A percentile compares a stretch with the other conserved stretches of the same genome.
These are phyloP conservation scores for Rosa lucieae DNA, from an alignment of 306 rosid species.

Conservation along the genomic window DNA sequence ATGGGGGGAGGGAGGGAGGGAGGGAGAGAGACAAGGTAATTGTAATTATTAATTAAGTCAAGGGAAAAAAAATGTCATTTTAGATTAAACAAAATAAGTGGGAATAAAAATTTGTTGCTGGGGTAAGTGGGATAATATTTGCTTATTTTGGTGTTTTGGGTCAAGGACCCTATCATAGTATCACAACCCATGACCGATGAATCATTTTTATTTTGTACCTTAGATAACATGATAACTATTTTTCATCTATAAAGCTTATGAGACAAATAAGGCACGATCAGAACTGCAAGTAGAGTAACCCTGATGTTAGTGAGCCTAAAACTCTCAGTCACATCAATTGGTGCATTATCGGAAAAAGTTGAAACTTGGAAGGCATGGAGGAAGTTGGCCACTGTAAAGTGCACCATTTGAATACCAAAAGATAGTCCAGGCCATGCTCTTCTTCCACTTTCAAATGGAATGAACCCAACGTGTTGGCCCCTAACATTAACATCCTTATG, in stretches of 20 bases:
- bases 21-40: too few species aligned
- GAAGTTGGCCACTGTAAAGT: slow-evolving; percentile 23
- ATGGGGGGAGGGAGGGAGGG: too few species aligned
- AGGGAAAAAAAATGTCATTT: too few species aligned
- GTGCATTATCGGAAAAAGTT: background rate
- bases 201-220: too few species aligned
- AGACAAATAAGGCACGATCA: slow-evolving; percentile 15
- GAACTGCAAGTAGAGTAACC: slow-evolving; percentile 17
- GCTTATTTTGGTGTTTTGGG: too few species aligned
- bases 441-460: slow-evolving; percentile 45
- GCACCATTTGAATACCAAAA: slow-evolving; percentile 20
- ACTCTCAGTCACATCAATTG: slow-evolving; percentile 32
- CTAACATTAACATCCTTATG: slow-evolving; percentile 21
- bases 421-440: slow-evolving; percentile 35
- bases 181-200: too few species aligned
- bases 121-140: too few species aligned
- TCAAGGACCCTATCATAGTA: too few species aligned
- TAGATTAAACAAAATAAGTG: too few species aligned
- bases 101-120: too few species aligned
- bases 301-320: slow-evolving; percentile 23
- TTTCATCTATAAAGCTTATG: slow-evolving; percentile 2
- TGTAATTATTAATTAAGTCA: too few species aligned
- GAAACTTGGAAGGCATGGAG: slow-evolving; percentile 32
- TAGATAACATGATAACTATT: too few species aligned
- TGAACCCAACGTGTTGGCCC: slow-evolving; percentile 29